Base-by-base conservation (phyloP, 176 grass and related monocot species). In the Pharus latifolius region DNA sequence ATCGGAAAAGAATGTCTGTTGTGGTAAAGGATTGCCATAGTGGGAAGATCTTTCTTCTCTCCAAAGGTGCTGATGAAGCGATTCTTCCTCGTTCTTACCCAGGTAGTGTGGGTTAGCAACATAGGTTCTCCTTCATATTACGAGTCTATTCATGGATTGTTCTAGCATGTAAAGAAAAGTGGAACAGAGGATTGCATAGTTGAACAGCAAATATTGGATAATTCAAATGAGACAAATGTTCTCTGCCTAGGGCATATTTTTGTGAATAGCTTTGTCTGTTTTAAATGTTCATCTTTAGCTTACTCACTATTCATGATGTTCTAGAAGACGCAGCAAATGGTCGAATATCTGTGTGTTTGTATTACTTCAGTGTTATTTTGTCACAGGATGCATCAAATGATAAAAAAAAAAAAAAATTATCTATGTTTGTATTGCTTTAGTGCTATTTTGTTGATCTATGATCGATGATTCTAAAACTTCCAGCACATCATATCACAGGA, bases 31-130 rank as follows among this genome's bases (percentile, higher is more conserved):
- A 92, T 53, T 57, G 25, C 13, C 56, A 82, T 41, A 84, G 37
- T 83, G 89, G 74, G 67, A 88, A 78, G 51, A 83, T 87, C 60
- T 53, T 90, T 65, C 89, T 97, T 56, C 74, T 97, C 57, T 67
- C 86, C 11, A 97, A 97, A 88, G 93, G 93, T 62, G 93, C 93
- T 56, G 89, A 92, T 87, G 93, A 97, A 88, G 83, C 86, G 38
- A 80, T 92, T 73, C 67, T 90, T 61, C 86, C 89, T 75, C 60
- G 37, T 69, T 81, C 83, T 30, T 66, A 49, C 80, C 43, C 74
- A 79, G 93, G 88, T 96, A 92, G 33, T 43, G 75, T 79, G 9
- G 23, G 67, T 12, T 67, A 53, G 2, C 29, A 44, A 37, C 16
- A 51, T 35, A n/a, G 18, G 20, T 51, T 63, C 44, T 59, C 54